Percentiles rank a stretch among this genome's conserved stretches.
Conservation (phyloP, 129 eudicot genomes). For the Pittosporum tobira region DNA sequence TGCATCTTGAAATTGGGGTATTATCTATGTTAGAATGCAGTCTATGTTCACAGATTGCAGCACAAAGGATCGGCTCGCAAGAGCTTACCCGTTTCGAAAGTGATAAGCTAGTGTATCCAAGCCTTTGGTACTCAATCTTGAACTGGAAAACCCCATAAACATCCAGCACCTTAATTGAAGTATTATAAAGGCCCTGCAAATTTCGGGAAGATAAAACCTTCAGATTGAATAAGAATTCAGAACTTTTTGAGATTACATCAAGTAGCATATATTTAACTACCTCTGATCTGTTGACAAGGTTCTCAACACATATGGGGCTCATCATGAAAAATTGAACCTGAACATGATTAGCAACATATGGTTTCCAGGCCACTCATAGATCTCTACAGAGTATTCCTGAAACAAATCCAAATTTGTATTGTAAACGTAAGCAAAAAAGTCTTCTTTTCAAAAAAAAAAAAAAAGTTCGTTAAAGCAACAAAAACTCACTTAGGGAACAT, state of each 20-base stretch:
- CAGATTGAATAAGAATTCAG: too few relatives aligned
- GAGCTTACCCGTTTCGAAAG: conserved; percentile 39
- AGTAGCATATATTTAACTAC: too few relatives aligned
- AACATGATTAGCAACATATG: conserved; percentile 82
- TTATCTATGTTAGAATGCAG: not conserved
- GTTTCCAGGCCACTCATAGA: conserved; percentile 95
- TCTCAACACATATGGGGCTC: conserved; percentile 92
- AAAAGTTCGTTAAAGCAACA: not conserved
- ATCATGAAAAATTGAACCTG: conserved; percentile 97
- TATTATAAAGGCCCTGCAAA: conserved; percentile 62
- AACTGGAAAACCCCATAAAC: conserved; percentile 98
- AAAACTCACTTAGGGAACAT: not conserved
- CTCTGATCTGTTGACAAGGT: conserved; percentile 69
- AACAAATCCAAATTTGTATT: conserved; percentile 12
- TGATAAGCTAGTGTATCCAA: conserved; percentile 68
- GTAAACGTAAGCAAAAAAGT: not conserved
- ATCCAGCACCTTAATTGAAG: conserved; percentile 90
- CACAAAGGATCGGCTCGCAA: conserved; percentile 1
- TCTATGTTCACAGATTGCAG: not conserved
- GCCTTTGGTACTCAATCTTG: conserved; percentile 92
- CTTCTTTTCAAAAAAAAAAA: not conserved
- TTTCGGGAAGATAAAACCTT: not conserved
- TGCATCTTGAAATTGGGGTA: not conserved
- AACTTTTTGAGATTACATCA: too few relatives aligned
- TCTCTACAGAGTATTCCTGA: conserved; percentile 81